These are phyloP conservation scores for Basidiobolus meristosporus DNA, from an alignment of 371 early-diverging fungal species.

Conservation along the genomic window DNA sequence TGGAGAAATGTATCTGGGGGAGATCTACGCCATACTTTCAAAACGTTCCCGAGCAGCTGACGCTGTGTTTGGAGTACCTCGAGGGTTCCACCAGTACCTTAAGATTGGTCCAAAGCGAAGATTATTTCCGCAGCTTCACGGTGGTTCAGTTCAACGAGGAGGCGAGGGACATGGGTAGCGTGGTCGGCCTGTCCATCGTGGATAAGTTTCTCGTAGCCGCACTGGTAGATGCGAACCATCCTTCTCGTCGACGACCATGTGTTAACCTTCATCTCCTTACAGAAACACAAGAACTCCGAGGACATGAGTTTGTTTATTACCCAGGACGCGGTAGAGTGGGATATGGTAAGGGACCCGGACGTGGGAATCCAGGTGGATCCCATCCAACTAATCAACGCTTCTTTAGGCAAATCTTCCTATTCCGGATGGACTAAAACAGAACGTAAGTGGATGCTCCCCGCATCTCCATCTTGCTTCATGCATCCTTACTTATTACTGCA, in stretches of 20 bases:
- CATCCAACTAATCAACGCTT: not conserved
- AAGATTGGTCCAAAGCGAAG: constrained; percentile 32
- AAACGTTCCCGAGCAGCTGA: constrained; percentile 24
- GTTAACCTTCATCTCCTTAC: not conserved
- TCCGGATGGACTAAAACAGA: not conserved
- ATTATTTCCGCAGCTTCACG: constrained; percentile 34
- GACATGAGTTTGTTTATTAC: constrained; percentile 4
- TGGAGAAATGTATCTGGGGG: constrained; percentile 47
- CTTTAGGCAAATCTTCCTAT: constrained; percentile 2
- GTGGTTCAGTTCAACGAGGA: constrained; percentile 8
- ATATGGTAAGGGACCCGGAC: not conserved
- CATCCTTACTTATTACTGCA: constrained; percentile 3
- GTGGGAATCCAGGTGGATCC: not conserved
- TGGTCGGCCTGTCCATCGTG: not conserved
- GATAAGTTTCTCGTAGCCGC: not conserved
- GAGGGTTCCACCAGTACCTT: constrained; percentile 13
- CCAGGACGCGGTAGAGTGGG: constrained; percentile 4
- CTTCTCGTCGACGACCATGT: not conserved
- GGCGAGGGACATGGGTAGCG: not conserved
- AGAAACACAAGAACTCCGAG: not conserved
- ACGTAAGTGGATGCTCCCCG: constrained; percentile 1
- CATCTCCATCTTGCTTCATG: not conserved
- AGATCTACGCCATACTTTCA: constrained; percentile 22
- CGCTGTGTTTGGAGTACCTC: constrained; percentile 48
- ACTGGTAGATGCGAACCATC: not conserved